Conservation (phyloP, 768 basidiomycete genomes). For the Kwoniella dendrophila region DNA sequence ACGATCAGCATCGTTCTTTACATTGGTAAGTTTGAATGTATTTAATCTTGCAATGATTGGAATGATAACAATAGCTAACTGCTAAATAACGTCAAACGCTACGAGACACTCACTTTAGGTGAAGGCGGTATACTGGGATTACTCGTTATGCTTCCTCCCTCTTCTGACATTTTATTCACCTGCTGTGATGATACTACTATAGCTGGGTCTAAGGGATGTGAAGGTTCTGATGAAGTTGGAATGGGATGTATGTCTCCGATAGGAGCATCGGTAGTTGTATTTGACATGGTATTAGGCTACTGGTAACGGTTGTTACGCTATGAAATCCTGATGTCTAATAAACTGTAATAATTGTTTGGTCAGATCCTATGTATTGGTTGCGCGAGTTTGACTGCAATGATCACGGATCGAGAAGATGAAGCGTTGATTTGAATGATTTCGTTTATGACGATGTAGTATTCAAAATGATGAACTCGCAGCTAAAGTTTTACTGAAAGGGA, state of each 20-base stretch:
- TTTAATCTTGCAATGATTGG: too few species aligned
- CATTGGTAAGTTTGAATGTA: too few species aligned
- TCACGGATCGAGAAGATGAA: too few species aligned
- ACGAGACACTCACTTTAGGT: neutral
- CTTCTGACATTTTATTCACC: neutral
- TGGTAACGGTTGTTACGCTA: neutral
- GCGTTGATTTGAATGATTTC: too few species aligned
- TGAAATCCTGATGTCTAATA: neutral
- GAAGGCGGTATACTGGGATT: constrained; percentile 5
- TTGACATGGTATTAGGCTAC: neutral
- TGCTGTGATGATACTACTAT: neutral
- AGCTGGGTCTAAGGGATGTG: neutral
- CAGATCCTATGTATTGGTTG: too few species aligned
- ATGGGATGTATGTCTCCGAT: neutral
- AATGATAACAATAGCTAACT: neutral
- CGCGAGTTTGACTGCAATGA: too few species aligned
- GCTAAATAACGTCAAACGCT: neutral
- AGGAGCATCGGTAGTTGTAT: neutral
- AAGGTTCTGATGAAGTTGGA: neutral
- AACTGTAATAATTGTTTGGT: too few species aligned
- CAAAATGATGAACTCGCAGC: too few species aligned
- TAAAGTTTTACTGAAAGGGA: too few species aligned
- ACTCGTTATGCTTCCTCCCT: neutral
- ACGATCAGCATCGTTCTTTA: neutral
- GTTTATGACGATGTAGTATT: too few species aligned